These are phyloP conservation scores for Capsella rubella DNA, from an alignment of 441 rosid species.

Conservation along the genomic window DNA sequence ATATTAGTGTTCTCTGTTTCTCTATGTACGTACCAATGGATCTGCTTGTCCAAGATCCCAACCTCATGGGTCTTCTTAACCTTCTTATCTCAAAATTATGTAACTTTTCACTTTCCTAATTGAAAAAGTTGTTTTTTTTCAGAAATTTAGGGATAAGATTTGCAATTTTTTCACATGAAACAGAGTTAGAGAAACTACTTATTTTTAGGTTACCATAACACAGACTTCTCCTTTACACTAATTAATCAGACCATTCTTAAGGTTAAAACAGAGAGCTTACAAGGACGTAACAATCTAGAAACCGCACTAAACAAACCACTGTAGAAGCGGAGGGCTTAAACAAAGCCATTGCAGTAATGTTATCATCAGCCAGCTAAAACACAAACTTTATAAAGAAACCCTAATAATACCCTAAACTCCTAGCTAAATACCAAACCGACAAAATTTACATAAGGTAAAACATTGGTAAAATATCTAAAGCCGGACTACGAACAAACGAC, in stretches of 20 bases:
- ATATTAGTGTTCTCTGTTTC: no score
- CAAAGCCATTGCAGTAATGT: constrained; percentile 28
- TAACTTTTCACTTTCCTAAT: not conserved
- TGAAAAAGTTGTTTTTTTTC: not conserved
- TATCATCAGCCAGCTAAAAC: constrained; percentile 31
- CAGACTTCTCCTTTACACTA: not conserved
- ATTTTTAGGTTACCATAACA: not conserved
- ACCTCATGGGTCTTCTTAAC: no score
- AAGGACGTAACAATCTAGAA: constrained; percentile 21
- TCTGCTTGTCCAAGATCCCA: no score
- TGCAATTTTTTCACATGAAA: not conserved
- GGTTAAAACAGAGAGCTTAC: not conserved
- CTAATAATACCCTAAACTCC: constrained; percentile 11
- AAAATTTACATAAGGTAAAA: constrained; percentile 25
- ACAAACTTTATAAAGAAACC: constrained; percentile 19
- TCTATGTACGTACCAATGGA: no score
- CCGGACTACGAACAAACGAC: constrained; percentile 7
- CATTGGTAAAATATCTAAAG: constrained; percentile 18
- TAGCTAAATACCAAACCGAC: constrained; percentile 5
- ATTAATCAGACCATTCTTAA: constrained; percentile 6
- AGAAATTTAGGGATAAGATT: not conserved
- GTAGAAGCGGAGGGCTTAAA: not conserved
- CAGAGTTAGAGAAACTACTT: not conserved
- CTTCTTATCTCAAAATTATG: not conserved
- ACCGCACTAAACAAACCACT: not conserved